phyloP scores from a whole-genome alignment of 2,329 filamentous ascomycete species.

The Calonectria pseudoturangicola region DNA sequence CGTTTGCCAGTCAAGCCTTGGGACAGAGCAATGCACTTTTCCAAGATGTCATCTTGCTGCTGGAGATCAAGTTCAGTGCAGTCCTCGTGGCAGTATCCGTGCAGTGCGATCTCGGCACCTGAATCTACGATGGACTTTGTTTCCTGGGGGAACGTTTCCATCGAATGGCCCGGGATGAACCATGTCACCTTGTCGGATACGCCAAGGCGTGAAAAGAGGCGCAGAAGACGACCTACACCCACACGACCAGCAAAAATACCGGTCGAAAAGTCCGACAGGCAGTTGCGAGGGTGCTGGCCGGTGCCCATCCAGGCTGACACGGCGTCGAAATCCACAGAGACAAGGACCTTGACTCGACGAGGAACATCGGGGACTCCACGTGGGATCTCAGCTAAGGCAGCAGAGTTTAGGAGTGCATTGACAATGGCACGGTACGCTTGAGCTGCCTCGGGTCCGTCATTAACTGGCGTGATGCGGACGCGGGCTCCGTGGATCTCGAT shows the following conservation, averaged over 20 bases:
- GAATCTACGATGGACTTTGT: conserved; percentile 62
- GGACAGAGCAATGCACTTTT: conserved; percentile 20
- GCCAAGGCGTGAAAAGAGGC: conserved; percentile 59
- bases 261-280: conserved; percentile 40
- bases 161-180: conserved; percentile 71
- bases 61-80: neutral
- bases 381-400: conserved; percentile 22
- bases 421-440: conserved; percentile 12
- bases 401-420: conserved; percentile 20
- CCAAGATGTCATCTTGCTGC: conserved; percentile 27
- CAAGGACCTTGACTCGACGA: conserved; percentile 51
- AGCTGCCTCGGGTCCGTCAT: conserved; percentile 24
- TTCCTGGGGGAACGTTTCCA: conserved; percentile 68
- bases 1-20: conserved; percentile 7
- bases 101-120: conserved; percentile 67
- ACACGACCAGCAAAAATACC: conserved; percentile 54
- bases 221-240: conserved; percentile 69
- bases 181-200: conserved; percentile 68
- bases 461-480: conserved; percentile 19
- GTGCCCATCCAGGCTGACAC: conserved; percentile 73
- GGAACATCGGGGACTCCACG: conserved; percentile 25
- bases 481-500: conserved; percentile 26
- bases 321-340: conserved; percentile 70
- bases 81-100: conserved; percentile 68
- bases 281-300: conserved; percentile 62